Evolutionary conservation across 306 rosid genomes (phyloP), one percentile per base, ranked within the genome.

Genomic region (Trifolium pratense): DNA sequence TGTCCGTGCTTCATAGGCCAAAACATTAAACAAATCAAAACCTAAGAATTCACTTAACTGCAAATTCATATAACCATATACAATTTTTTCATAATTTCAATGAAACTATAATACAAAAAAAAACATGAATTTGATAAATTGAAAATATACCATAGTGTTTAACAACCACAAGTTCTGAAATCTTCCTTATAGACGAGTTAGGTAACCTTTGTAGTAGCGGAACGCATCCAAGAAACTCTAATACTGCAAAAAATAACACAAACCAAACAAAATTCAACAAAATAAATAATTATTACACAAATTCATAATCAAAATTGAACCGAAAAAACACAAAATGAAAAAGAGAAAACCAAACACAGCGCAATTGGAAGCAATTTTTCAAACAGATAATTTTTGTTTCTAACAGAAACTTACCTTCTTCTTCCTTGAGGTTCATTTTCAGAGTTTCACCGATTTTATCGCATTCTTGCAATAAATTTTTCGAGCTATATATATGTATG

Each of bases 131-230:
- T 66, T 11, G 2, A 16, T 3, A 57, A 40, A 18, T 14, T 20
- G 7, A 16, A 68, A 68, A 43, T 0, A 63, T 66, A 94, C 98
- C 96, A 23, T 82, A 89, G 80, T 56, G 82, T 60, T 87, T 94
- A 62, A 71, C 74, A 66, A 75, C 10, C 51, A 87, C 84, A 67
- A 87, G 70, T 57, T 80, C 76, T 53, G 97, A 86, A 6, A 94
- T 82, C 80, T 79, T 90, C 88, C 71, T 88, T 48, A 89, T 80
- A 14, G 97, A 88, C 18, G 88, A 82, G 74, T 84, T 78, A 20
- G 98, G 98, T 12, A 94, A 87, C 81, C 86, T 85, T 91, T 89
- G 98, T 3, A 88, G 86, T 79, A 94, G 79, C 9, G 96, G 96
- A 86, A 94, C 97, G 75, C 89, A 36, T 68, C 90, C 87, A 31